Evolutionary conservation across 2,329 filamentous ascomycete species (phyloP), one percentile per base, ranked within the genome.

Genomic region (Pseudogymnoascus sp.): DNA sequence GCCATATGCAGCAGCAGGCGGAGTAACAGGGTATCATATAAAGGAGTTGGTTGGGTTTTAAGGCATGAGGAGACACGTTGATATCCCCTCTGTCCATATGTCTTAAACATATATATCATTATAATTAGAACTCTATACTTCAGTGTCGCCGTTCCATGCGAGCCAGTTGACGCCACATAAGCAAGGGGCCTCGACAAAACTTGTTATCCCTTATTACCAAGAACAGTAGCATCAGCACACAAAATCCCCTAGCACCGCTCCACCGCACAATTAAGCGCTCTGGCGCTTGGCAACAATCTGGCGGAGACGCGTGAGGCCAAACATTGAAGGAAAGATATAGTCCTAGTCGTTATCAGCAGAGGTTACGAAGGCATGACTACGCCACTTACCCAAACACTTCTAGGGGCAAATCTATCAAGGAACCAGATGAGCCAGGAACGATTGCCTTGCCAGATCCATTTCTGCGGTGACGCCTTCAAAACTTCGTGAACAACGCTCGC

Each of bases 1-100:
- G 71, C 10, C 71, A 73, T 61, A 73, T 73, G 72, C 66, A 72
- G 45, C 72, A 73, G 45, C 72, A 73, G 59, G 48, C 48, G 3
- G 29, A 33, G 48, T 55, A 55, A 15, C 0, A 5, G 9, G 13
- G n/a, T 35, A 2, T 3, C 5, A n/a, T 7, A 18, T 21, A 12
- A 18, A 21, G 48, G 29, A 12, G 29, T 55, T 55, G 5, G n/a
- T 21, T 55, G 27, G 48, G 48, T 18, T 33, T 31, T 13, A 55
- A 18, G 48, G 29, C 12, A 9, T 55, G n/a, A 2, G 5, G 18
- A 12, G 29, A 55, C 15, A 5, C 7, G 6, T 35, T 33, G 9
- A 55, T 55, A 55, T 18, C 29, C 48, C 15, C 45, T 8, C 48
- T 35, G 29, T 55, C 48, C 5, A 5, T 55, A 55, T 55, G 10